These are phyloP conservation scores for Paecilomyces dactylethromorphus DNA, from an alignment of 2,329 filamentous ascomycete species.

Conservation along the genomic window DNA sequence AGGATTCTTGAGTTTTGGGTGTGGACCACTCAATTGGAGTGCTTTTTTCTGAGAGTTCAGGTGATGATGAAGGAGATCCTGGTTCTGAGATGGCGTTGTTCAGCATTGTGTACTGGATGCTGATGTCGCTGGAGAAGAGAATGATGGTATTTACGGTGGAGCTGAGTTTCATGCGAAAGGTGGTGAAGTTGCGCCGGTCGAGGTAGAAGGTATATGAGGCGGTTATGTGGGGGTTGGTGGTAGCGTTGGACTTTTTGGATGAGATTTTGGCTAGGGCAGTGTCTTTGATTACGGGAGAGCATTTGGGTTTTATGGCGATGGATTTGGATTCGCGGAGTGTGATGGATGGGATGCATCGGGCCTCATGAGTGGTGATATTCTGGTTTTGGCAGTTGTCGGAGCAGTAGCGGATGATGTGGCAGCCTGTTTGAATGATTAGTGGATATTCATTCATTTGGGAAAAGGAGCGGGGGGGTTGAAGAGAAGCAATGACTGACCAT, in stretches of 20 bases:
- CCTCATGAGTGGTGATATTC: conserved; percentile 8
- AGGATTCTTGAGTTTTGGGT: conserved; percentile 17
- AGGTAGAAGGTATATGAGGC: conserved; percentile 22
- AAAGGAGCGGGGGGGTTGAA: not conserved
- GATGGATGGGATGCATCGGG: conserved; percentile 21
- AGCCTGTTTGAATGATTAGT: conserved; percentile 12
- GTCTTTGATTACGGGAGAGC: conserved; percentile 15
- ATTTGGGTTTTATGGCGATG: conserved; percentile 19
- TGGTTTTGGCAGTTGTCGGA: conserved; percentile 18
- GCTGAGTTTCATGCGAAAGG: conserved; percentile 25
- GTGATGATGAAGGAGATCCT: not conserved
- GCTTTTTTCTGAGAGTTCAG: not conserved
- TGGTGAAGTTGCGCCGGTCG: conserved; percentile 25
- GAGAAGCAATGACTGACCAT: conserved; percentile 12
- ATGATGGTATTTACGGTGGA: conserved; percentile 19
- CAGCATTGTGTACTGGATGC: conserved; percentile 18
- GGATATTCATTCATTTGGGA: not conserved
- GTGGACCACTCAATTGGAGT: conserved; percentile 15
- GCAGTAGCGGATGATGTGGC: conserved; percentile 23
- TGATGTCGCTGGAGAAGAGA: conserved; percentile 20
- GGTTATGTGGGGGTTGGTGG: conserved; percentile 12
- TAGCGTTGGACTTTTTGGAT: conserved; percentile 8
- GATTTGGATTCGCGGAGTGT: conserved; percentile 24
- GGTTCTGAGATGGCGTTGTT: conserved; percentile 5
- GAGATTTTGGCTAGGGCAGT: conserved; percentile 20